phyloP scores from a whole-genome alignment of 129 eudicot genomes.

The Flaveria linearis region DNA sequence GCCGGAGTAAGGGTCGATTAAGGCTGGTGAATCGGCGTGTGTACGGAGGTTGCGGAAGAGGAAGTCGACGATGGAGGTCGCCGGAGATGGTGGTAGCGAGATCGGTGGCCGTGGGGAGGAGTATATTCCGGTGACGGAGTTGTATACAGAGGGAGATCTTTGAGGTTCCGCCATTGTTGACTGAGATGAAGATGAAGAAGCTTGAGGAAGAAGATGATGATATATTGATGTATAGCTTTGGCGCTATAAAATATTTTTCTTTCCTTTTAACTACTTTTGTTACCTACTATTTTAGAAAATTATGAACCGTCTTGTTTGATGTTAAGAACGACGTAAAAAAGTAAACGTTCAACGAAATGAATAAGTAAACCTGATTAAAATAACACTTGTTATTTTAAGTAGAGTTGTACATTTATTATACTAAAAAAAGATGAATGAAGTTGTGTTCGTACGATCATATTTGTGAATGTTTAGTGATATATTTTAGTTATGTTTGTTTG shows the following conservation, averaged over 20 bases:
- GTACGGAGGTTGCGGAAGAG: slow-evolving; percentile 35
- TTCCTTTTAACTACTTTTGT: too few species aligned
- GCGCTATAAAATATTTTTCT: neutral
- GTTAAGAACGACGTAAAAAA: too few species aligned
- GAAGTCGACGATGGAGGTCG: slow-evolving; percentile 29
- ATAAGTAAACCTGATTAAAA: too few species aligned
- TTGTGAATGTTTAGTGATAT: too few species aligned
- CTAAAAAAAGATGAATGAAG: too few species aligned
- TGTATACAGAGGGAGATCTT: neutral
- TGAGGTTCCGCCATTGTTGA: slow-evolving; percentile 32
- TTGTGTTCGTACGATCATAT: too few species aligned
- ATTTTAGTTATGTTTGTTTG: too few species aligned
- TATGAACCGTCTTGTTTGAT: too few species aligned
- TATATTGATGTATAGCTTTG: neutral
- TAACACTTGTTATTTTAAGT: too few species aligned
- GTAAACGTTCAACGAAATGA: too few species aligned
- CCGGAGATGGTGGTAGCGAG: slow-evolving; percentile 29
- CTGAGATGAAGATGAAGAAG: neutral
- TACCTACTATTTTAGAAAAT: too few species aligned
- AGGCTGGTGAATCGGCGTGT: slow-evolving; percentile 32
- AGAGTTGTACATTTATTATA: too few species aligned
- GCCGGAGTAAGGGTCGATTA: slow-evolving; percentile 37
- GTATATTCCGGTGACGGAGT: slow-evolving; percentile 36
- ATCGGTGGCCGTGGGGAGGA: slow-evolving; percentile 37
- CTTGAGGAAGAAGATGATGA: neutral